Evolutionary conservation across 2,329 filamentous ascomycete species (phyloP), one percentile per base, ranked within the genome.

Genomic region (Alternaria panax): DNA sequence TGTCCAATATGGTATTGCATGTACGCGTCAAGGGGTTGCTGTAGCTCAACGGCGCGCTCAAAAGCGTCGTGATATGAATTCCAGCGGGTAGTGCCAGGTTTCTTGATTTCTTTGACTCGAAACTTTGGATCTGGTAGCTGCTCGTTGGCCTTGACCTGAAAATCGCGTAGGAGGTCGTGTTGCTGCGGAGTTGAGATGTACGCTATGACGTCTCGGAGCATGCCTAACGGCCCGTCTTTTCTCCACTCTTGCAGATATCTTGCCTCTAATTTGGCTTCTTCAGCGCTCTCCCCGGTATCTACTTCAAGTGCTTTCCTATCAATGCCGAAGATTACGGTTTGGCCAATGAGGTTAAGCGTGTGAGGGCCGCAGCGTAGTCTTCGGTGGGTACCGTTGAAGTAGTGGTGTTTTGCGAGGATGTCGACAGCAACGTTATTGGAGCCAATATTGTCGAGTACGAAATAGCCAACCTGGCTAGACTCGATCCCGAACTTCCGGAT

Each of bases 41-140:
- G 5, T 2, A 57, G 25, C 14, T 52, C 12, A 18, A 34, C n/a
- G 11, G 54, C 54, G 14, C 54, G 46, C 34, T 57, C 38, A 51
- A 56, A 51, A 25, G 25, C 20, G 9, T n/a, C 12, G 22, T 38
- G 30, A 11, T 27, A 50, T 1, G 47, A 50, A 20, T 34, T 34
- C 30, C 12, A 34, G 30, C 30, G 30, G 7, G 30, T 34, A 34
- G 16, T 7, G 7, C 14, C 12, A 14, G 30, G 30, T 12, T 34
- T 34, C 3, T 14, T 12, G 11, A 6, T 11, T 6, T 34, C 12
- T 3, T 14, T 11, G 14, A 34, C 12, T 34, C 30, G 30, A 11
- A 3, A 11, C 12, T 16, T 34, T 3, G 11, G 4, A 6, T 27
- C 25, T 5, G 30, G 30, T 12, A 34, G 6, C 3, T 34, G 4